phyloP scores from a whole-genome alignment of 192 early-diverging fungal species.

The Backusella tarrabulga region DNA sequence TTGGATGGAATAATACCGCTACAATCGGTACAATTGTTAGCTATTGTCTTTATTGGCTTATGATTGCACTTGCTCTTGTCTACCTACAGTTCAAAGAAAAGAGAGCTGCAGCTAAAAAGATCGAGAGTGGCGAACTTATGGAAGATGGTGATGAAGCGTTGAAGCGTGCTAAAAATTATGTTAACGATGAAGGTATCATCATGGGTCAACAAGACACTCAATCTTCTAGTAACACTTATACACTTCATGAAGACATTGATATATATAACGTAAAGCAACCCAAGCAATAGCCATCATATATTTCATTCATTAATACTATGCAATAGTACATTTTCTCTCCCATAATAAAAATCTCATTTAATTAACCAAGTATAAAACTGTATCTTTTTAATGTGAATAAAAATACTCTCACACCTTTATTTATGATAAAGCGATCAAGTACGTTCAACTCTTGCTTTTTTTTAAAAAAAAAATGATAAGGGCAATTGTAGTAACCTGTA shows the following conservation, averaged over 20 bases:
- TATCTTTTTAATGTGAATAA: too few relatives aligned
- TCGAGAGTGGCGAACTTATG: background rate
- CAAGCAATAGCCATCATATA: background rate
- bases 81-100: conserved; percentile 40
- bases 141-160: conserved; percentile 8
- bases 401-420: too few relatives aligned
- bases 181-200: conserved; percentile 9
- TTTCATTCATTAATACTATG: background rate
- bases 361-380: background rate
- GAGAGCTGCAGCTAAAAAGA: conserved; percentile 6
- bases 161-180: conserved; percentile 1
- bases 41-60: conserved; percentile 83
- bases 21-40: conserved; percentile 70
- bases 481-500: too few relatives aligned
- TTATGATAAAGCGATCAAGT: too few relatives aligned
- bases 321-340: background rate
- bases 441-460: too few relatives aligned
- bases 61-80: conserved; percentile 50
- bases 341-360: background rate
- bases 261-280: background rate
- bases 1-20: conserved; percentile 76
- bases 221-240: background rate
- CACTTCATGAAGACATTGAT: background rate
- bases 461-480: too few relatives aligned
- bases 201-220: background rate